Conservation (phyloP, 176 grass and related monocot species). For the Hordeum marinum region DNA sequence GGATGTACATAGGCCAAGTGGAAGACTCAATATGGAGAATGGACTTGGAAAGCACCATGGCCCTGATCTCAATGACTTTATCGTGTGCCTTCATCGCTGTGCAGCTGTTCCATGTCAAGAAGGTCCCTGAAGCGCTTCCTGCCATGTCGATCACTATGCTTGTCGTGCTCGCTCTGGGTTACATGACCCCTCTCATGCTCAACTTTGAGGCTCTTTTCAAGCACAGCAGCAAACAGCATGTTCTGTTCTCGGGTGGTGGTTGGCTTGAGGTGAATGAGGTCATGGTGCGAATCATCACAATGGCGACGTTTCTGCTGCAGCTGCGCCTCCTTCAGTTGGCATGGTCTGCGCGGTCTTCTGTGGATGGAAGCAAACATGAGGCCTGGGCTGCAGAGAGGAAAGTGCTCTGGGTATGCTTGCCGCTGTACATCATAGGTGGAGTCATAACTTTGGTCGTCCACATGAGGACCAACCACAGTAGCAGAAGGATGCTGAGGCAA, state of each 20-base stretch:
- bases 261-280: conserved; percentile 85
- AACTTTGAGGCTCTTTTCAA: conserved; percentile 79
- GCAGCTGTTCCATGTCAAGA: conserved; percentile 75
- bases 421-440: conserved; percentile 75
- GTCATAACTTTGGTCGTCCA: conserved; percentile 48
- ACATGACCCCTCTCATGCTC: conserved; percentile 75
- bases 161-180: conserved; percentile 53
- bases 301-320: conserved; percentile 68
- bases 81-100: conserved; percentile 59
- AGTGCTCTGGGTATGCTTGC: conserved; percentile 62
- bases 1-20: conserved; percentile 38
- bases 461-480: conserved; percentile 24
- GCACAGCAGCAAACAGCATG: conserved; percentile 48
- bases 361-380: conserved; percentile 39
- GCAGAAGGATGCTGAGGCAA: conserved; percentile 7
- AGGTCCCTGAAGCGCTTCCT: conserved; percentile 43
- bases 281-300: conserved; percentile 67
- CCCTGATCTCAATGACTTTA: conserved; percentile 67
- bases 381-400: conserved; percentile 78
- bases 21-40: conserved; percentile 65
- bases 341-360: conserved; percentile 72
- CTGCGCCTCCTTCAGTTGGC: conserved; percentile 75
- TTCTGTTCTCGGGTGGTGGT: conserved; percentile 43
- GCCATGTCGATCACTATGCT: conserved; percentile 87
- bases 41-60: conserved; percentile 77